Evolutionary conservation across 1,284 basidiomycete species (phyloP).

Genomic region (Gyrodon tennesseensis): DNA sequence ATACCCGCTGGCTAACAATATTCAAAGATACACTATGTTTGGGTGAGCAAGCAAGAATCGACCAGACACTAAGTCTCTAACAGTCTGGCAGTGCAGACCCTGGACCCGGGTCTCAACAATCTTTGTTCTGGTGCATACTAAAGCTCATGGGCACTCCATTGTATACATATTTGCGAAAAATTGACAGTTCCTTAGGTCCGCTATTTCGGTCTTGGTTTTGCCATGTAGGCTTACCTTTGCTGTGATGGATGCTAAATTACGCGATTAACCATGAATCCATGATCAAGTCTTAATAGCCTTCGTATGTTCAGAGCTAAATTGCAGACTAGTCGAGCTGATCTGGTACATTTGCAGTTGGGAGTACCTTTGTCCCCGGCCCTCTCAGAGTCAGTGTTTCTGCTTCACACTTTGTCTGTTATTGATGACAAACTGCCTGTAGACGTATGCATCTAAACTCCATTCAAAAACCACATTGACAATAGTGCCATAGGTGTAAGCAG

Average conservation of each 20-base stretch:
- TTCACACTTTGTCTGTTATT: neutral
- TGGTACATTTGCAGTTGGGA: neutral
- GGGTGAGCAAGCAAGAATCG: too few relatives aligned
- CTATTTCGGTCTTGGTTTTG: too few relatives aligned
- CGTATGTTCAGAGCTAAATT: neutral
- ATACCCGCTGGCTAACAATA: neutral
- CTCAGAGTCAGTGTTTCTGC: neutral
- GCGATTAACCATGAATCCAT: neutral
- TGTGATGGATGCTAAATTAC: too few relatives aligned
- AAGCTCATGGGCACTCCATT: too few relatives aligned
- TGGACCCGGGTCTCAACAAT: too few relatives aligned
- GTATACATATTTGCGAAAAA: too few relatives aligned
- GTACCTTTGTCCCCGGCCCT: conserved; percentile 10
- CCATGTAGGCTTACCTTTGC: too few relatives aligned
- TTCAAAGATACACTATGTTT: conserved; percentile 3
- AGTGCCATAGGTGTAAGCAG: conserved; percentile 8
- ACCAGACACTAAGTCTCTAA: too few relatives aligned
- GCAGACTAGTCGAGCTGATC: neutral
- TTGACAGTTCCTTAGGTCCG: too few relatives aligned
- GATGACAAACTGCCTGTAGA: conserved; percentile 2
- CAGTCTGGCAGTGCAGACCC: neutral
- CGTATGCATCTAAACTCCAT: neutral
- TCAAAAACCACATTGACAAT: neutral
- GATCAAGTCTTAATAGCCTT: neutral
- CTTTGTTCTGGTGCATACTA: neutral